Percentiles rank a stretch among this genome's conserved stretches.
Conservation (phyloP, 2,329 filamentous ascomycete genomes). For the Cryphonectria parasitica region DNA sequence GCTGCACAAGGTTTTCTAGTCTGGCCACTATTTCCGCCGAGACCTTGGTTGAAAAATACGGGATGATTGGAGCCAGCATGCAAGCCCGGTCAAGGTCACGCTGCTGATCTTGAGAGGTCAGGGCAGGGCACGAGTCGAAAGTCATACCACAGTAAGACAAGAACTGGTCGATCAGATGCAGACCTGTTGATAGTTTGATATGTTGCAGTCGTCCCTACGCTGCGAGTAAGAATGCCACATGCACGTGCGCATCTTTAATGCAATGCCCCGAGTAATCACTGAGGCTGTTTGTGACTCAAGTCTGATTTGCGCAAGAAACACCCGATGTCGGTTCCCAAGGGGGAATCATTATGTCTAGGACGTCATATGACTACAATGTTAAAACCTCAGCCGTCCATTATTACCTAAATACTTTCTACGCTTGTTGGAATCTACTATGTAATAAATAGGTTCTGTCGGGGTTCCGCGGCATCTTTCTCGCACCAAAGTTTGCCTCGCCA, state of each 20-base stretch:
- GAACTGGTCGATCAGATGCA: background rate
- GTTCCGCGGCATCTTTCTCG: background rate
- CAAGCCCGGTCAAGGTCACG: background rate
- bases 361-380: background rate
- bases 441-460: background rate
- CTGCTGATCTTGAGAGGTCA: background rate
- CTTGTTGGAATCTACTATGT: background rate
- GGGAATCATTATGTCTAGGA: background rate
- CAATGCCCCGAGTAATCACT: background rate
- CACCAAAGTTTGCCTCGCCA: background rate
- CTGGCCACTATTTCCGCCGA: background rate
- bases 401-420: background rate
- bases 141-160: background rate
- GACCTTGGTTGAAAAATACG: background rate
- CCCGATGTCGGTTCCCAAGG: background rate
- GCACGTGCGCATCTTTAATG: background rate
- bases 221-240: background rate
- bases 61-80: background rate
- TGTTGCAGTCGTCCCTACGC: background rate
- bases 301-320: background rate
- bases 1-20: slow-evolving; percentile 5
- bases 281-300: background rate
- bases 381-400: background rate
- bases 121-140: background rate
- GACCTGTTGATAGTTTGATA: background rate